phyloP scores from a whole-genome alignment of 2,329 filamentous ascomycete species.

The Aspergillus nomiae region DNA sequence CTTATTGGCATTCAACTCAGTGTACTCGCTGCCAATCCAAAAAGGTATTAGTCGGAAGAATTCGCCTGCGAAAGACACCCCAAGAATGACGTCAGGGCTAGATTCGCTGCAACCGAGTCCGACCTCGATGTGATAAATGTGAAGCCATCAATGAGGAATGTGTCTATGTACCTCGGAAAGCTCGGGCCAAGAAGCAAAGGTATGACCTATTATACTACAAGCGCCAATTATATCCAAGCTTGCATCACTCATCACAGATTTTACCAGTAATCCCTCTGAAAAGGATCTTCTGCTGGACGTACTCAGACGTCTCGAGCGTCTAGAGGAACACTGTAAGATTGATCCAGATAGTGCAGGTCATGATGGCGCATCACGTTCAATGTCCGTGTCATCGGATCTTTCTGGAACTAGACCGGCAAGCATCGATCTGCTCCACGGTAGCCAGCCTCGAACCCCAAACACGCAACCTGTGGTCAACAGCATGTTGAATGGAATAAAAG shows the following conservation, averaged over 20 bases:
- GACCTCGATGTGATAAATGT: slow-evolving; percentile 24
- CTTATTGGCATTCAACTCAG: slow-evolving; percentile 4
- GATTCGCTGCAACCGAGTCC: slow-evolving; percentile 23
- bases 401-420: too few species aligned
- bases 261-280: slow-evolving; percentile 1
- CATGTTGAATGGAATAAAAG: slow-evolving; percentile 6
- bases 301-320: slow-evolving; percentile 15
- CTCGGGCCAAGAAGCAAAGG: slow-evolving; percentile 13
- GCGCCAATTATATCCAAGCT: neutral
- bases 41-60: slow-evolving; percentile 12
- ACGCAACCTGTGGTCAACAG: neutral
- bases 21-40: slow-evolving; percentile 21
- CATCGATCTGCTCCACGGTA: neutral
- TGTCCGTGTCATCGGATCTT: neutral
- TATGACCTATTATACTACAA: neutral
- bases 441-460: neutral
- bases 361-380: slow-evolving; percentile 2
- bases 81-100: slow-evolving; percentile 6
- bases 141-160: slow-evolving; percentile 14
- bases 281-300: slow-evolving; percentile 14
- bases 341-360: neutral
- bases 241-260: neutral
- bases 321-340: slow-evolving; percentile 19
- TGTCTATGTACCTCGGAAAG: slow-evolving; percentile 18
- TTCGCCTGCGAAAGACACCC: neutral